These are phyloP conservation scores for Geosmithia putterillii DNA, from an alignment of 2,329 filamentous ascomycete genomes.

Conservation along the genomic window DNA sequence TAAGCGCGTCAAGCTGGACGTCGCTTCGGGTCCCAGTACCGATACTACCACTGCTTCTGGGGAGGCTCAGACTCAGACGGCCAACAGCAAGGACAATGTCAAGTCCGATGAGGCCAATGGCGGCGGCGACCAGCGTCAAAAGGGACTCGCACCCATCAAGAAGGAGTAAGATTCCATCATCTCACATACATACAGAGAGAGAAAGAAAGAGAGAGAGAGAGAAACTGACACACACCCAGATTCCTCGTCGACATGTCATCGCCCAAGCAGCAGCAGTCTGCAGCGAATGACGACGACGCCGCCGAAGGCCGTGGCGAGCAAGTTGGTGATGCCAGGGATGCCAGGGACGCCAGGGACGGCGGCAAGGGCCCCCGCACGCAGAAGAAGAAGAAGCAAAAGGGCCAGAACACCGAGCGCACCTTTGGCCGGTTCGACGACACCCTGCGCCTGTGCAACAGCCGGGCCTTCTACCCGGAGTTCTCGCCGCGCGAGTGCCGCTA, in stretches of 20 bases:
- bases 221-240: constrained; percentile 14
- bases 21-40: too few species aligned
- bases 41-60: constrained; percentile 8
- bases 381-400: constrained; percentile 29
- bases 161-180: constrained; percentile 39
- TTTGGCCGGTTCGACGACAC: constrained; percentile 74
- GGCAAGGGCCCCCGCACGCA: constrained; percentile 27
- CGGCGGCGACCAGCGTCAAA: constrained; percentile 10
- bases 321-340: constrained; percentile 30
- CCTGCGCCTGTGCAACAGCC: constrained; percentile 64
- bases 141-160: constrained; percentile 58
- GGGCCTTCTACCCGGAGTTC: constrained; percentile 64
- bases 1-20: constrained; percentile 48
- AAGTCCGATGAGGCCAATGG: constrained; percentile 4
- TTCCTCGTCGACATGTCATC: constrained; percentile 26
- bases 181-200: not conserved
- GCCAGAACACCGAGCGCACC: constrained; percentile 70
- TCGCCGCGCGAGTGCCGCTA: constrained; percentile 66
- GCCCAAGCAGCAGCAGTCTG: constrained; percentile 3
- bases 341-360: constrained; percentile 43
- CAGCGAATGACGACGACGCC: constrained; percentile 35
- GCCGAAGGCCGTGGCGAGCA: constrained; percentile 28
- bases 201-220: constrained; percentile 60
- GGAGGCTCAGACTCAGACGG: constrained; percentile 2
- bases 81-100: constrained; percentile 9